A percentile compares a stretch with the other conserved stretches of the same genome.
Evolutionary conservation across 768 basidiomycete genomes (phyloP).

Genomic region (Mrakia blollopis): DNA sequence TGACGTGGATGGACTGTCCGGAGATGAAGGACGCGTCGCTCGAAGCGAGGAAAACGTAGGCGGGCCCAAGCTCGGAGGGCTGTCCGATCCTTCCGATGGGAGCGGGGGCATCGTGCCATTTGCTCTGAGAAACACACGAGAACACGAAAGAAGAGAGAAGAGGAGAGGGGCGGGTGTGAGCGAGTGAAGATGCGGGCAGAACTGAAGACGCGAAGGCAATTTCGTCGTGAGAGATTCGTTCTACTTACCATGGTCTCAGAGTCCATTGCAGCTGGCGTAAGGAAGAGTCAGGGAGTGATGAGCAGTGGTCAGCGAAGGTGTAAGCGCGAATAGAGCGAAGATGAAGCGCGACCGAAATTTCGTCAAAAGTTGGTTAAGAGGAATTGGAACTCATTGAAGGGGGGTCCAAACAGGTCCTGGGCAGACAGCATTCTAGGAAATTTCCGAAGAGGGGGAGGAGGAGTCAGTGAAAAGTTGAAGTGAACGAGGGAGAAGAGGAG

Average conservation of each 20-base stretch:
- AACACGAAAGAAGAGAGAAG: too few species aligned
- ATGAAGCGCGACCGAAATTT: too few species aligned
- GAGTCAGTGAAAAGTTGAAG: not conserved
- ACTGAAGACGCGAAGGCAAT: too few species aligned
- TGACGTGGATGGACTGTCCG: constrained; percentile 44
- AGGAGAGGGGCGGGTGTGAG: too few species aligned
- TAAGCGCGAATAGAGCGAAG: too few species aligned
- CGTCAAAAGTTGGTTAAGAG: too few species aligned
- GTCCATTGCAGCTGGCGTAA: constrained; percentile 44
- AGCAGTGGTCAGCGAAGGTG: too few species aligned
- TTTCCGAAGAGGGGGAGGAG: not conserved
- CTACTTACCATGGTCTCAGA: constrained; percentile 28
- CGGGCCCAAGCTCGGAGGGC: constrained; percentile 54
- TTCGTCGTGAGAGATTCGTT: too few species aligned
- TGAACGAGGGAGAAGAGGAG: not conserved
- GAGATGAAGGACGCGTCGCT: constrained; percentile 43
- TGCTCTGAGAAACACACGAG: too few species aligned
- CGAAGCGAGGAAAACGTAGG: constrained; percentile 56
- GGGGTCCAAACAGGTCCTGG: constrained; percentile 44
- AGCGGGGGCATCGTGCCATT: constrained; percentile 40
- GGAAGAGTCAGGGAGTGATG: too few species aligned
- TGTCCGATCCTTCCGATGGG: constrained; percentile 51
- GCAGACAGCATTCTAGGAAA: not conserved
- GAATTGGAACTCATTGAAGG: too few species aligned
- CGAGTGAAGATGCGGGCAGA: too few species aligned